Evolutionary conservation across 2,329 filamentous ascomycete species (phyloP), one percentile per base, ranked within the genome.

Genomic region (Aspergillus sojae): DNA sequence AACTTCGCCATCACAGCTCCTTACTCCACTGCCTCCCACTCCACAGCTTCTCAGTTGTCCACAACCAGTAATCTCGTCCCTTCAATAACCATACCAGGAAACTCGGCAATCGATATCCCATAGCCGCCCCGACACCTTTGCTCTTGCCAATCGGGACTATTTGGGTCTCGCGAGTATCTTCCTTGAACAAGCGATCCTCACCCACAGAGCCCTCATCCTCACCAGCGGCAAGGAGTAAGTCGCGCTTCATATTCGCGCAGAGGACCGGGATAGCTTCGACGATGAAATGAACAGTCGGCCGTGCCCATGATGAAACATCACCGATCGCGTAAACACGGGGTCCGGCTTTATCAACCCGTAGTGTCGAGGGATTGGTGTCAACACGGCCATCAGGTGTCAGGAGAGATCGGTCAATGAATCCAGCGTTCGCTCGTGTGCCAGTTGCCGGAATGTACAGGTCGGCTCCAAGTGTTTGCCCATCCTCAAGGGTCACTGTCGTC

Each of bases 1-100:
- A 10, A 5, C 11, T 23, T 21, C 19, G 6, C 41, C 56, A 56
- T 70, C 81, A 82, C 1, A 52, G 39, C 63, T 64, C 79, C 68
- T 84, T 84, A 10, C 71, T 74, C 82, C 82, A 86, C 56, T 84
- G 81, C 61, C 81, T 81, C 19, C 83, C 84, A 71, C 72, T 84
- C 84, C 84, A 86, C 16, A 85, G 61, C 4, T 68, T 68, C 0
- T 72, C 79, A 1, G 80, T 82, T 11, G 81, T 84, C 80, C 82
- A 83, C 32, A 85, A 60, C 81, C 82, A 86, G 64, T 84, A 84
- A 64, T 85, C 81, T 21, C 82, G 72, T 1, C 83, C 82, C 68
- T 85, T 85, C 57, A 84, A 77, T 69, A 81, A 55, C 81, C 82
- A 84, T 0, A 85, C 78, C 48, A 82, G 19, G 30, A 79, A 80